Evolutionary conservation across 1,284 basidiomycete species (phyloP).

Genomic region (Veloporphyrellus conicus): DNA sequence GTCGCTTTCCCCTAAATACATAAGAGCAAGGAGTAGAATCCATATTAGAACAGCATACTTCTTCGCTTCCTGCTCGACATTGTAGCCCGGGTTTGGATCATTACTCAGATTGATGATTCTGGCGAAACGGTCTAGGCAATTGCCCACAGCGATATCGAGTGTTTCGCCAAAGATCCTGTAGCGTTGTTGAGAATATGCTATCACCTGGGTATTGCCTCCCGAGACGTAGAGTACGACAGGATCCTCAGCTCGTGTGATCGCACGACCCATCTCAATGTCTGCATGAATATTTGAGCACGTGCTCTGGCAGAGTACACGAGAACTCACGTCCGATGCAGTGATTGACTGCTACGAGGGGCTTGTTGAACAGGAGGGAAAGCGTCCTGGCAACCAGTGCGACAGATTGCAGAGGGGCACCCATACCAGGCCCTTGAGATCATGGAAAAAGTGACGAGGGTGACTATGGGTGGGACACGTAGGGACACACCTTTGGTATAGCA

Average conservation of each 20-base stretch:
- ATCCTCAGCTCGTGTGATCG: constrained; percentile 91
- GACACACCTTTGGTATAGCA: constrained; percentile 90
- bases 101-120: constrained; percentile 94
- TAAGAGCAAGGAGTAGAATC: background rate
- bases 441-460: background rate
- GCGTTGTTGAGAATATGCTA: constrained; percentile 94
- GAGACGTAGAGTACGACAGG: constrained; percentile 98
- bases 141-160: constrained; percentile 97
- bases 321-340: constrained; percentile 94
- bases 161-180: constrained; percentile 99
- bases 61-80: constrained; percentile 95
- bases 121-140: constrained; percentile 96
- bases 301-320: background rate
- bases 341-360: constrained; percentile 95
- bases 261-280: constrained; percentile 99
- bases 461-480: background rate
- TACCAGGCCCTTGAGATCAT: constrained; percentile 76
- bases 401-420: constrained; percentile 96
- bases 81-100: constrained; percentile 96
- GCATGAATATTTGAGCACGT: constrained; percentile 5
- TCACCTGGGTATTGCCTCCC: constrained; percentile 98
- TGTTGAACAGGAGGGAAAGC: constrained; percentile 80
- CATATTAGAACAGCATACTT: constrained; percentile 45
- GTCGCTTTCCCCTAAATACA: constrained; percentile 57
- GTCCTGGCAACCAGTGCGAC: constrained; percentile 95